Base-by-base conservation (phyloP, 208 protist genomes). In the Borovskyia barvae region DNA sequence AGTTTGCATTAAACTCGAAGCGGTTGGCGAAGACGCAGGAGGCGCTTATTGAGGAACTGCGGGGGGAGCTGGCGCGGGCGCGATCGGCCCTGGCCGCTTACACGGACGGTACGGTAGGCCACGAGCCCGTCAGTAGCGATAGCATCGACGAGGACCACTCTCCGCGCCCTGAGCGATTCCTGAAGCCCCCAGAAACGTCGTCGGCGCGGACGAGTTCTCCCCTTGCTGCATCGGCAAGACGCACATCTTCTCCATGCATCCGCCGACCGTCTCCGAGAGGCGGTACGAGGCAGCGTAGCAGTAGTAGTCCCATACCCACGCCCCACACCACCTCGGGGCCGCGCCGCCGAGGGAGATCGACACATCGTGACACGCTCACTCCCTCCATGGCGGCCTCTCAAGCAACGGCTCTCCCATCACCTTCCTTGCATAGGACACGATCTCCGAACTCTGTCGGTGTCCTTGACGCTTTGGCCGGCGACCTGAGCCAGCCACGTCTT, bases 41-140 rank as follows among this genome's bases (percentile, higher is more conserved):
- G 72, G 37, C 24, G 43, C 24, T 94, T 26, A 75, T 94, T 42
- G 83, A 94, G 22, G 81, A 91, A 46, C 87, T 93, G 40, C 78
- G 81, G 12, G 56, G 57, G 9, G 80, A 90, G 63, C 55, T 90
- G 20, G 74, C 79, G 8, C 43, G 57, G 12, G 45, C 74, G 5
- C 75, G 69, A 0, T 64, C 79, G 5, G 78, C 77, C 24, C 64
- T 92, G 9, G 59, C 68, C 0, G 30, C 6, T n/a, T 64, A 46
- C 55, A 58, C 55, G 1, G 32, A 48, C 5, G 62, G 37, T 1
- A 33, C 11, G 9, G 19, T 5, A 7, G 22, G 7, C 17, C 17
- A 3, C 17, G 39, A 2, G 28, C 19, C 1, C 11, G 25, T 58
- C 17, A 40, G 41, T 37, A 20, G 29, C 22, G 32, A 52, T 22